Conservation (phyloP, 192 early-diverging fungal genomes). For the Coemansia sp. region DNA sequence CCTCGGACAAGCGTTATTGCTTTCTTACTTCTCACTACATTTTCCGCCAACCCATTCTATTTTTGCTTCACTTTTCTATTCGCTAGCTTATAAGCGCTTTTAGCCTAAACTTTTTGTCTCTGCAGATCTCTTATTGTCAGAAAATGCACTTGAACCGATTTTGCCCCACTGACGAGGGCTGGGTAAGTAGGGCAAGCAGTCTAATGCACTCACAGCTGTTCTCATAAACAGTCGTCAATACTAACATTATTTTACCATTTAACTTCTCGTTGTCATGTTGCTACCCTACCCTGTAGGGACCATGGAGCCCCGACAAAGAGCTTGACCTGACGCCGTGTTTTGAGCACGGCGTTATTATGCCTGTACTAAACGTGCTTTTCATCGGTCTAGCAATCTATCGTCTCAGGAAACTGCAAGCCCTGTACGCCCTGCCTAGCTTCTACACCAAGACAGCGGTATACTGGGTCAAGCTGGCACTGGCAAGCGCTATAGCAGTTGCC, state of each 20-base stretch:
- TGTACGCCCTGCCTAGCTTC: not conserved
- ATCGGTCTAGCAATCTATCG: conserved; percentile 6
- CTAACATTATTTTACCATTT: not conserved
- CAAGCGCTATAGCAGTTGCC: not conserved
- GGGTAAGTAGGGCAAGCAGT: conserved; percentile 12
- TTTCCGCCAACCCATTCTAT: too few relatives aligned
- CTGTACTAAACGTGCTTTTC: conserved; percentile 18
- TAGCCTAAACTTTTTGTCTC: not conserved
- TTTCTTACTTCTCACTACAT: too few relatives aligned
- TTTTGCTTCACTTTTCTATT: too few relatives aligned
- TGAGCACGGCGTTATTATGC: conserved; percentile 27
- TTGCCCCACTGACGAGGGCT: conserved; percentile 18
- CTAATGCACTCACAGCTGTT: not conserved
- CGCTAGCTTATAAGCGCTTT: too few relatives aligned
- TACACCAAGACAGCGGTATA: conserved; percentile 12
- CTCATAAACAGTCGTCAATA: too few relatives aligned
- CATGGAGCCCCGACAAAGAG: conserved; percentile 21
- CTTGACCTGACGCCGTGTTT: conserved; percentile 39
- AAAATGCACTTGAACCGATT: conserved; percentile 2
- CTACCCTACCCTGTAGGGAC: conserved; percentile 16
- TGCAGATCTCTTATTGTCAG: not conserved
- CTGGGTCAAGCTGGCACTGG: conserved; percentile 25
- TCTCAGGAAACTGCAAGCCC: not conserved
- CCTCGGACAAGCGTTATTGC: too few relatives aligned
- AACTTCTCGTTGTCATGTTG: too few relatives aligned